Base-by-base conservation (phyloP, 1,139 yeast species). In the Suhomyces coccinellae region DNA sequence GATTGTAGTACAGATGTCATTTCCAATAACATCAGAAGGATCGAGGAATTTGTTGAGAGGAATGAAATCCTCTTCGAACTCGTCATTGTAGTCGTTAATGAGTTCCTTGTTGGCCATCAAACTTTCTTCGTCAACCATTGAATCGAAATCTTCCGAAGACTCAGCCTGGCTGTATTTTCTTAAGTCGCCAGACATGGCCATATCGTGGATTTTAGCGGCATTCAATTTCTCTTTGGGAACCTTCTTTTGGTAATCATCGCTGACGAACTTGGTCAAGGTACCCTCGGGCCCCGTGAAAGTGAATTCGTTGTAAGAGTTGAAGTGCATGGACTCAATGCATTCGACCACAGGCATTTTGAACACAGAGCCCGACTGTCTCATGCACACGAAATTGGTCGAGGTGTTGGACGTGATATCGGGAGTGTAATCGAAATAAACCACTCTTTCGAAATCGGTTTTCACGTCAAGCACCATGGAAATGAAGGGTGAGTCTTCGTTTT, bases 291-390 rank as follows among this genome's bases (percentile, higher is more conserved):
- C 91, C 2, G 83, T 75, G 33, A 85, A 68, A 1, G 86, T 73
- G 38, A 89, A 69, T 43, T 87, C 89, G 58, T 89, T 89, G 53
- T 72, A 77, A 0, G 93, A 82, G 54, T 83, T 87, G 62, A 90
- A 87, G 16, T 69, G 73, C 15, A 85, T 63, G 6, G 83, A 74
- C 38, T 82, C 82, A 30, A 85, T 82, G 43, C 86, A 80, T 59
- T 87, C 95, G 1, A 73, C 69, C 0, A 84, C 87, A 0, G 85
- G 79, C 93, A 87, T 87, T 49, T 87, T 72, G 63, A 87, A 90
- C 0, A 89, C 85, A 40, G 88, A 85, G 2, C 97, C 97, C 1
- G 95, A 85, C 58, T 88, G 95, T 52, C 96, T 72, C 86, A 90
- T 86, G 62, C 97, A 90, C 31, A 90, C 83, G 52, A 87, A 76